Evolutionary conservation across 192 early-diverging fungal genomes (phyloP).

Genomic region (Geranomyces variabilis): DNA sequence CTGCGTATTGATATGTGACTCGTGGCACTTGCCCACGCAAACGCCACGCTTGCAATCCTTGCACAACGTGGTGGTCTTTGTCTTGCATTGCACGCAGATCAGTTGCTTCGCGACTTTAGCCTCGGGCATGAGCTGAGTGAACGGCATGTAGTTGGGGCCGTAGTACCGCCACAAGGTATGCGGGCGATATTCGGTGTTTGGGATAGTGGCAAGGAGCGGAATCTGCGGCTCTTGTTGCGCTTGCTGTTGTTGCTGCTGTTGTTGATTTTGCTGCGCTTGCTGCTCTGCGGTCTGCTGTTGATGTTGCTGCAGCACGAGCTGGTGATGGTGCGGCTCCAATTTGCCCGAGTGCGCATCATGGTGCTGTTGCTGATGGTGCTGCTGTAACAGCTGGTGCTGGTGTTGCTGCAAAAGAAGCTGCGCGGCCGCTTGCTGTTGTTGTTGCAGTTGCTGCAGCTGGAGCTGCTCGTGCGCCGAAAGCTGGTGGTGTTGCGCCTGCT

Average conservation of each 20-base stretch:
- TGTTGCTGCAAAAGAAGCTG: constrained; percentile 4
- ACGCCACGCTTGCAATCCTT: constrained; percentile 6
- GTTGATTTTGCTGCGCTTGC: background rate
- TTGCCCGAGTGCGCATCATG: background rate
- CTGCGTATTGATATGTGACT: background rate
- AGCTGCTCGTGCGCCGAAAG: background rate
- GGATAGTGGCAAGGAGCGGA: background rate
- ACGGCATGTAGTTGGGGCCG: background rate
- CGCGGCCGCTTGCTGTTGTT: background rate
- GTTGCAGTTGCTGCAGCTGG: background rate
- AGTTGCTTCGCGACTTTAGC: background rate
- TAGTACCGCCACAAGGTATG: constrained; percentile 6
- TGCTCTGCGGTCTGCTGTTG: background rate
- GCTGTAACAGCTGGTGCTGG: background rate
- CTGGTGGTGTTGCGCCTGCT: background rate
- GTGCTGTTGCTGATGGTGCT: background rate
- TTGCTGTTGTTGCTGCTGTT: too few relatives aligned
- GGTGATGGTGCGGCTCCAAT: background rate
- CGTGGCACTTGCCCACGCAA: constrained; percentile 3
- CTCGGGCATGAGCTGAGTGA: background rate
- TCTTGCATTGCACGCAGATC: constrained; percentile 11
- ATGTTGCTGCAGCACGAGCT: constrained; percentile 1
- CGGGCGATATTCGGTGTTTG: constrained; percentile 2
- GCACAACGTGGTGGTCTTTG: constrained; percentile 3
- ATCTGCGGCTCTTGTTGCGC: constrained; percentile 2